Evolutionary conservation across 495 filamentous ascomycete species (phyloP), one percentile per base, ranked within the genome.

Genomic region (Penicillium longicatenatum): DNA sequence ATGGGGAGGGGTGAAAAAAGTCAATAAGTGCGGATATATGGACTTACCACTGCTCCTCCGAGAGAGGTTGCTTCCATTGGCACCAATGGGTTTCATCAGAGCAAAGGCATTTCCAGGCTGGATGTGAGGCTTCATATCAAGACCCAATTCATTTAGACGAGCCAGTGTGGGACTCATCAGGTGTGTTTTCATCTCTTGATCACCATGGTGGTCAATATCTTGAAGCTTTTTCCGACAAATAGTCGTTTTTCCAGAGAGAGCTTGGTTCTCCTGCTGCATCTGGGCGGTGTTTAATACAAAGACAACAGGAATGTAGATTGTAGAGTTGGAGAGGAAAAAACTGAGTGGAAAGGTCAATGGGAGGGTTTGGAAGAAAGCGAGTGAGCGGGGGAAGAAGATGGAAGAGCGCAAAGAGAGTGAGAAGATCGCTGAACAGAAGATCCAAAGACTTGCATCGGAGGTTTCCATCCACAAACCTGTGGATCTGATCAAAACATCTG

Each of bases 71-170:
- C 43, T 50, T 22, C 31, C 21, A 30, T 58, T 24, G 1, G 31
- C 19, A 11, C 49, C 52, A 17, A 44, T 41, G 2, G 55, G 30
- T 31, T 62, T 65, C 57, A 72, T 64, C 33, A 59, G 52, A 7
- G 70, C 62, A 55, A 67, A 75, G 2, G 72, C 72, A 43, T 75
- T 75, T 21, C 70, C 67, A 39, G 57, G 22, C 9, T 42, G 37
- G 6, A 6, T 22, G 21, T 14, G 43, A 16, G 8, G 20, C 6
- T 24, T 14, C 5, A 14, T 12, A 21, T 46, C 43, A 46, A 46
- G 20, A 24, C 20, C 43, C n/a, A 46, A 9, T 46, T 20, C 43
- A 22, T 5, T 14, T 4, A 46, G 43, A 24, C 16, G 37, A 39
- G 37, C 17, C 5, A n/a, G 2, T n/a, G 37, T n/a, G 16, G 14